Evolutionary conservation across 768 basidiomycete species (phyloP), one percentile per base, ranked within the genome.

Genomic region (Coprinellus aureogranulatus): DNA sequence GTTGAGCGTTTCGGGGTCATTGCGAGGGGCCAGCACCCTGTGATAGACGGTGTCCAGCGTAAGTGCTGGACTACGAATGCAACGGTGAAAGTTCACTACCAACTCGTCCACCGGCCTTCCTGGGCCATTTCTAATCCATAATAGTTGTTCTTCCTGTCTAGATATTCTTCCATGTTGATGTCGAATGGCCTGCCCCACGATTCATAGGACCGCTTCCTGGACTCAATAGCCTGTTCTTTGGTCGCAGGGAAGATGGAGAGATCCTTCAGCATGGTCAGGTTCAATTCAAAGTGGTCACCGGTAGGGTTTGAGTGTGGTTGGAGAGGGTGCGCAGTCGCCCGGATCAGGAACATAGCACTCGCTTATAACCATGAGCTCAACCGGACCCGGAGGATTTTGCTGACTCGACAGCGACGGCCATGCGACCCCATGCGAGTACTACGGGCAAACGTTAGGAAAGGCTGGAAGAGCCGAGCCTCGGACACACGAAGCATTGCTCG

Each of bases 11-110:
- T 70, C 67, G 0, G 84, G 80, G 54, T 82, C 67, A 48, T 74
- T 71, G 47, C 84, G 72, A 1, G 80, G 81, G 30, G 80, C 83
- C 14, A 88, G 70, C 8, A 88, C 80, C 86, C 86, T 87, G 54
- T 31, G 42, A 46, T 46, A 25, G 23, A 27, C 58, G 27, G 12
- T 31, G 6, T 28, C 37, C 12, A 16, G 25, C 9, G 27, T 23
- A n/a, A 48, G 42, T 4, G 10, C 39, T 34, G 27, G 41, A 6
- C 0, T 2, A n/a, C n/a, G n/a, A 18, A 25, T 6, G 16, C 39
- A 31, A 11, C 16, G 25, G 25, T 12, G 22, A 26, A 59, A 62
- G 40, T 34, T 6, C 34, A 34, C 8, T 64, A 84, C 85, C 85
- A 88, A 41, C 78, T 80, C 41, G 74, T 77, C 37, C 82, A 62